Base-by-base conservation (phyloP, 805 yeast genomes). In the Phaffomyces thermotolerans region DNA sequence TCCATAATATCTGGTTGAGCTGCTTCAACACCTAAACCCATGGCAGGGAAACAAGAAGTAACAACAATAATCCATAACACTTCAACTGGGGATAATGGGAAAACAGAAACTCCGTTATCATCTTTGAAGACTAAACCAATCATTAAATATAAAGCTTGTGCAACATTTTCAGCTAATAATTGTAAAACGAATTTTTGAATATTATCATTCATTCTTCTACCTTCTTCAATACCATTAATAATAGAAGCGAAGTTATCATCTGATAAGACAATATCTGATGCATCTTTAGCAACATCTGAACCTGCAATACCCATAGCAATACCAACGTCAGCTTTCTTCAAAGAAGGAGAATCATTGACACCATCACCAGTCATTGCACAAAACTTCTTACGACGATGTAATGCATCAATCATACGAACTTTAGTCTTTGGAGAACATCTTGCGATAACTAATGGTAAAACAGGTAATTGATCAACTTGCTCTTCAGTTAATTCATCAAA, bases 321-420 rank as follows among this genome's bases (percentile, higher is more conserved):
- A 51, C 91, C 91, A 44, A 84, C 86, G 62, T 84, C 89, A 4
- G 91, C 83, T 50, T 70, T 78, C 59, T 83, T 83, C 63, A 84
- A 67, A 31, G 84, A 76, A 23, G 91, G 91, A 2, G 89, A 81
- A 58, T 84, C 91, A 59, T 84, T 84, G 37, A 84, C 90, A 50
- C 91, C 91, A 60, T 84, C 91, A 49, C 88, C 88, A 25, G 88
- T 81, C 91, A 84, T 84, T 17, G 91, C 91, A 63, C 81, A 72
- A 63, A 79, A 72, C 58, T 79, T 68, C 49, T 71, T 64, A 61
- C 76, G 76, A 56, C 74, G 79, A 67, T 73, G 89, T 53, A 68
- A 73, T 1, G 91, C 90, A 42, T 84, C 89, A 53, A 84, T 82
- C 81, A 84, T 79, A 50, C 88, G 71, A 15, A 84, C 91, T 60